phyloP scores from a whole-genome alignment of 352 stramenopile species.

The Phytophthora foliorum region DNA sequence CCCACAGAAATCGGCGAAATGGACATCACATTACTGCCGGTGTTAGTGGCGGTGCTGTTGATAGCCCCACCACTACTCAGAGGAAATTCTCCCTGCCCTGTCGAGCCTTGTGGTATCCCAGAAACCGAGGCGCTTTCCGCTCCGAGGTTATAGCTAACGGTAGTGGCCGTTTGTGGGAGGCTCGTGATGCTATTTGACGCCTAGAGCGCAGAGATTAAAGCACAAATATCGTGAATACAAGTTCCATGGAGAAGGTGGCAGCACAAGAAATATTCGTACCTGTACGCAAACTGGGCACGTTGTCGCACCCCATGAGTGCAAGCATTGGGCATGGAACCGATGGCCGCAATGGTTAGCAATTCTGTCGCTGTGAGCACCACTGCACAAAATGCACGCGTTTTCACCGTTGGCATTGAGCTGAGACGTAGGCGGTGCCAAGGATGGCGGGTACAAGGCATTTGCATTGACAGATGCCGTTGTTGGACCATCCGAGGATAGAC shows the following conservation, averaged over 20 bases:
- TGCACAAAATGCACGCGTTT: constrained; percentile 55
- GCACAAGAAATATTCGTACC: constrained; percentile 33
- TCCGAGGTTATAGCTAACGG: constrained; percentile 35
- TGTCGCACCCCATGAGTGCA: constrained; percentile 74
- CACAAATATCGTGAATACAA: constrained; percentile 19
- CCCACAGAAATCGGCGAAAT: constrained; percentile 35
- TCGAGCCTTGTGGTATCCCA: constrained; percentile 33
- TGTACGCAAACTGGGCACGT: constrained; percentile 58
- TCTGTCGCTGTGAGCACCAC: constrained; percentile 57
- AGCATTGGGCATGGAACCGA: constrained; percentile 69
- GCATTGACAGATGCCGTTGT: constrained; percentile 31
- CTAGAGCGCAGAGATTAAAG: constrained; percentile 21
- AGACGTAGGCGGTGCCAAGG: constrained; percentile 26
- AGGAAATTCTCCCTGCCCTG: constrained; percentile 32
- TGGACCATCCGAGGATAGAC: constrained; percentile 38
- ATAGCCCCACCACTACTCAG: constrained; percentile 36
- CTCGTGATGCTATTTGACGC: constrained; percentile 44
- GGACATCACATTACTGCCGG: constrained; percentile 34
- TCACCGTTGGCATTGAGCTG: constrained; percentile 31
- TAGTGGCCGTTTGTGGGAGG: constrained; percentile 16
- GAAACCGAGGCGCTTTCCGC: constrained; percentile 28
- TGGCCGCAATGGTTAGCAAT: constrained; percentile 71
- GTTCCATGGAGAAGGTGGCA: constrained; percentile 5
- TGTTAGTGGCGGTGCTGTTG: constrained; percentile 28
- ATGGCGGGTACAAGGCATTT: constrained; percentile 42